phyloP scores from a whole-genome alignment of 106 monocot genomes.

The Acanthochlamys bracteata region DNA sequence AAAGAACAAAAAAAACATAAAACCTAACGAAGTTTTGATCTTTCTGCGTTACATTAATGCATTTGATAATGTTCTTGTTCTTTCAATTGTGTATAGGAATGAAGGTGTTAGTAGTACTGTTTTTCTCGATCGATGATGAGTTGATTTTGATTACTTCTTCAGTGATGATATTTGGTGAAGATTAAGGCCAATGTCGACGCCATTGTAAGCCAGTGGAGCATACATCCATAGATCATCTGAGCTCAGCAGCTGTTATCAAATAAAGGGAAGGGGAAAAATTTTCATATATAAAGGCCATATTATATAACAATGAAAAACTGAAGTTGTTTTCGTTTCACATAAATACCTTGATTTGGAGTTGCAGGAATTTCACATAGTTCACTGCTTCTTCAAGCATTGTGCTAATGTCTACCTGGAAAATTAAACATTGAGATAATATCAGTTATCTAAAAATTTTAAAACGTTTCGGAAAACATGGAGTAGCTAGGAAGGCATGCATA shows the following conservation, averaged over 20 bases:
- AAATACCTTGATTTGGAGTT: conserved; percentile 88
- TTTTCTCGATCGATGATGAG: background rate
- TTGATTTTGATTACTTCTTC: conserved; percentile 5
- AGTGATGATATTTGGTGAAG: conserved; percentile 23
- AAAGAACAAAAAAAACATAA: too few relatives aligned
- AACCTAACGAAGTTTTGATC: too few relatives aligned
- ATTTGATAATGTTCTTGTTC: too few relatives aligned
- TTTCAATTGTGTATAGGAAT: conserved; percentile 8
- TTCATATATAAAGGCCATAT: background rate
- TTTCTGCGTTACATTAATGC: too few relatives aligned
- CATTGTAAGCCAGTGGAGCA: conserved; percentile 74
- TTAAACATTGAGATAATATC: background rate
- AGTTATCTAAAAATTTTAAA: too few relatives aligned
- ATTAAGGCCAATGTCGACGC: conserved; percentile 54
- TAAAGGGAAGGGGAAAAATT: background rate
- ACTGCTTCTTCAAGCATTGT: conserved; percentile 95
- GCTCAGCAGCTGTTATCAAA: conserved; percentile 52
- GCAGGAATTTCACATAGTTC: conserved; percentile 86
- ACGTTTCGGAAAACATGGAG: too few relatives aligned
- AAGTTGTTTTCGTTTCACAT: background rate
- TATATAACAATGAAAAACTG: background rate
- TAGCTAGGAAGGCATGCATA: background rate
- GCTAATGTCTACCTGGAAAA: conserved; percentile 74
- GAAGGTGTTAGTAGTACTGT: background rate
- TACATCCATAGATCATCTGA: conserved; percentile 91